Evolutionary conservation across 2,329 filamentous ascomycete species (phyloP), one percentile per base, ranked within the genome.

Genomic region (Fusarium camptoceras): DNA sequence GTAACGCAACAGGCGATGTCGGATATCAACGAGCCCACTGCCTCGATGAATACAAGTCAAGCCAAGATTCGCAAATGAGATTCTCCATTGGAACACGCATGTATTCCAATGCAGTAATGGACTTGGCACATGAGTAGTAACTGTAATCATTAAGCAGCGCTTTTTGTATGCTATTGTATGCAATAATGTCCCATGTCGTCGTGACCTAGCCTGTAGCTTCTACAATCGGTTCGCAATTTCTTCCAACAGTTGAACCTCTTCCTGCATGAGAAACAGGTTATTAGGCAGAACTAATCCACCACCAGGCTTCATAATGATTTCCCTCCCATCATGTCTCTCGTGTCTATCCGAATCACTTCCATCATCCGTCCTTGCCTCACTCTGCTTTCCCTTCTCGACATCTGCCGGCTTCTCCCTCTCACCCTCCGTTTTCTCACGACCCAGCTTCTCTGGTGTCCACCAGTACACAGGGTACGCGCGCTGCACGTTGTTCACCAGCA

Each of bases 401-500:
- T 73, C 66, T 8, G 42, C 53, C 27, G 25, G 48, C 41, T 48
- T 64, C 18, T 31, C 51, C 18, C 43, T 47, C n/a, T 63, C 12
- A 1, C 41, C 59, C 30, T 59, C 64, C 1, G 51, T 64, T 39
- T 24, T 59, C 4, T 50, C 6, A 1, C 30, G 46, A 15, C 20
- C 46, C 55, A 80, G 41, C 8, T 80, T 71, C 20, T 78, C 76
- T 0, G 86, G 82, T 2, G 87, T 86, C 88, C 88, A 93, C 91
- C 91, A 94, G 76, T 92, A 93, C 4, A 87, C 68, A 0, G 92
- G 92, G 66, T 88, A 94, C 20, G 84, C 83, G 11, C 89, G 83
- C 75, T 91, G 87, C 4, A 93, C 80, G 66, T 94, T 94, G 74
- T 93, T 93, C 62, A 93, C 73, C 8, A 92, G 30, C 51, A 92